Evolutionary conservation across 164 flowering plant species (phyloP).

Genomic region (Tinospora cordifolia): DNA sequence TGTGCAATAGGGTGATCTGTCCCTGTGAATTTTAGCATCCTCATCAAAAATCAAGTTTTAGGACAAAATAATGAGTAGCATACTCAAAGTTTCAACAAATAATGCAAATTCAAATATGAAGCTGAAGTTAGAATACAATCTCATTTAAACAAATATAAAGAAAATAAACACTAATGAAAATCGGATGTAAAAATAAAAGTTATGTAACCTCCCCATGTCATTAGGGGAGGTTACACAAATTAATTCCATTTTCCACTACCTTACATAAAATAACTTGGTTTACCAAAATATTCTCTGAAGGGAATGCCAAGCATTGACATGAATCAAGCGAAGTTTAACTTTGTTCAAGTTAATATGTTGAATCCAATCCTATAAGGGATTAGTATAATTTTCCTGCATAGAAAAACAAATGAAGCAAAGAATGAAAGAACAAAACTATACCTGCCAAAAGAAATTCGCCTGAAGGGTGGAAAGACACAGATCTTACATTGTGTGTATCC

Average conservation of each 20-base stretch:
- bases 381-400: not conserved
- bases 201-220: no score
- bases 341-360: no score
- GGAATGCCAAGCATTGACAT: not conserved
- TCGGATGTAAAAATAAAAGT: no score
- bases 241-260: not conserved
- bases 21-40: conserved; percentile 36
- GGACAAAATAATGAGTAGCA: not conserved
- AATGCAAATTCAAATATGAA: not conserved
- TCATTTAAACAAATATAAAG: not conserved
- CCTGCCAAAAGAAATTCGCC: conserved; percentile 85
- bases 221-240: not conserved
- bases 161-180: not conserved
- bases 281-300: not conserved
- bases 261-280: not conserved
- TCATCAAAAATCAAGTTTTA: conserved; percentile 13
- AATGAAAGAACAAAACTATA: conserved; percentile 11
- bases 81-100: not conserved
- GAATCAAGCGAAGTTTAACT: not conserved
- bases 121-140: not conserved
- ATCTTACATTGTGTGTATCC: conserved; percentile 90
- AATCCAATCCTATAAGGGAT: no score
- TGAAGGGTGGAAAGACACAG: conserved; percentile 84
- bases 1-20: conserved; percentile 82
- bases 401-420: conserved; percentile 5